Conservation (phyloP, 2,329 filamentous ascomycete species). For the Sporothrix mexicana region DNA sequence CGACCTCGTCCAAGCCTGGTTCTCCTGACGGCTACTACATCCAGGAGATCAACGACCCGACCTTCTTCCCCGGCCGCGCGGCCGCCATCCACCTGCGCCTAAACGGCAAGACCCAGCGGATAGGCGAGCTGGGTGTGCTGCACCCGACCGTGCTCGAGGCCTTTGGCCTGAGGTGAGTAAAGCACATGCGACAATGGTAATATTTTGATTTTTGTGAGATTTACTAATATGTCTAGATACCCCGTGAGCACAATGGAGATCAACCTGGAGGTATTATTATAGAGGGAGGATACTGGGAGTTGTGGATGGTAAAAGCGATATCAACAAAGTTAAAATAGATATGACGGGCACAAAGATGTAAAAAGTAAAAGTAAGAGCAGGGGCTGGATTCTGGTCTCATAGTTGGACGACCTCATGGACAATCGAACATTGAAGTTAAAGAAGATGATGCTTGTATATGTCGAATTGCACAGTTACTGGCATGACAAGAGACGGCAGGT, state of each 20-base stretch:
- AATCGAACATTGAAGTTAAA: too few species aligned
- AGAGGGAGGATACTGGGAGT: slow-evolving; percentile 33
- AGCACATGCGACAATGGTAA: too few species aligned
- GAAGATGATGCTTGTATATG: too few species aligned
- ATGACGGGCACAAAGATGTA: not conserved
- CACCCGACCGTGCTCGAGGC: slow-evolving; percentile 93
- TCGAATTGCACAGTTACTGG: not conserved
- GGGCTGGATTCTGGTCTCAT: not conserved
- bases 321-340: slow-evolving; percentile 13
- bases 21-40: slow-evolving; percentile 87
- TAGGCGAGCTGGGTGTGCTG: slow-evolving; percentile 92
- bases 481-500: not conserved
- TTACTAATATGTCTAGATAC: slow-evolving; percentile 60
- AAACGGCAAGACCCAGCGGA: slow-evolving; percentile 72
- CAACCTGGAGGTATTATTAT: slow-evolving; percentile 93
- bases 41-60: slow-evolving; percentile 86
- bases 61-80: slow-evolving; percentile 89
- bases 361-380: not conserved
- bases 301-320: not conserved
- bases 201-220: not conserved
- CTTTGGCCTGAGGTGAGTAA: slow-evolving; percentile 88
- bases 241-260: slow-evolving; percentile 94
- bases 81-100: slow-evolving; percentile 82
- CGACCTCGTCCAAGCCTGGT: slow-evolving; percentile 46
- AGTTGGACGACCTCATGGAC: too few species aligned